A percentile compares a stretch with the other conserved stretches of the same genome.
Conservation (phyloP, 139 green algal species). For the Tetratostichococcus sp. region DNA sequence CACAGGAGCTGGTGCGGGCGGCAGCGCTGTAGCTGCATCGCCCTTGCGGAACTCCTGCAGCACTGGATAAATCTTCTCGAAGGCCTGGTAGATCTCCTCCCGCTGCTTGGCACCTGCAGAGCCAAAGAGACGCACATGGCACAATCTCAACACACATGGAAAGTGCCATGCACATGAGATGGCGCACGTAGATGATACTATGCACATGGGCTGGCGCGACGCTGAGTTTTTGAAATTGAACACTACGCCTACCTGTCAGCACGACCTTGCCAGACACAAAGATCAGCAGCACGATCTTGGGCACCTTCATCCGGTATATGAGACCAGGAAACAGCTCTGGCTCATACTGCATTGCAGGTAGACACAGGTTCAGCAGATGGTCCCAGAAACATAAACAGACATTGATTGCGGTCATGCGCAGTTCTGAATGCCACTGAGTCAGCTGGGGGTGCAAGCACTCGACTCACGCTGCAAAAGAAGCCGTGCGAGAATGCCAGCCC, state of each 20-base stretch:
- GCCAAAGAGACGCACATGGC: too few relatives aligned
- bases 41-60: constrained; percentile 88
- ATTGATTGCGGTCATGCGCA: too few relatives aligned
- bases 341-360: constrained; percentile 81
- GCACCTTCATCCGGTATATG: constrained; percentile 97
- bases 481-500: constrained; percentile 80
- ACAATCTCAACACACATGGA: too few relatives aligned
- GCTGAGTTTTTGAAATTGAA: too few relatives aligned
- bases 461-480: constrained; percentile 72
- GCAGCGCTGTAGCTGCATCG: constrained; percentile 18
- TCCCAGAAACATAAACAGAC: too few relatives aligned
- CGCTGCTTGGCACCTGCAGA: constrained; percentile 75
- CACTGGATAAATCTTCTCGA: constrained; percentile 98
- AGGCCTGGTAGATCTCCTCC: constrained; percentile 97
- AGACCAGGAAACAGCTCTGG: constrained; percentile 98
- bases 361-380: not conserved
- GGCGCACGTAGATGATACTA: too few relatives aligned
- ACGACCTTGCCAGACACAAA: constrained; percentile 98
- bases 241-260: constrained; percentile 54
- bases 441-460: not conserved
- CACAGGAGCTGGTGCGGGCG: not conserved
- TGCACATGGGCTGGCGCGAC: too few relatives aligned
- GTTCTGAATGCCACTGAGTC: not conserved
- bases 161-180: too few relatives aligned
- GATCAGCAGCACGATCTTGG: constrained; percentile 99